Evolutionary conservation across 495 filamentous ascomycete genomes (phyloP).

Genomic region (Penicillium paxilli): DNA sequence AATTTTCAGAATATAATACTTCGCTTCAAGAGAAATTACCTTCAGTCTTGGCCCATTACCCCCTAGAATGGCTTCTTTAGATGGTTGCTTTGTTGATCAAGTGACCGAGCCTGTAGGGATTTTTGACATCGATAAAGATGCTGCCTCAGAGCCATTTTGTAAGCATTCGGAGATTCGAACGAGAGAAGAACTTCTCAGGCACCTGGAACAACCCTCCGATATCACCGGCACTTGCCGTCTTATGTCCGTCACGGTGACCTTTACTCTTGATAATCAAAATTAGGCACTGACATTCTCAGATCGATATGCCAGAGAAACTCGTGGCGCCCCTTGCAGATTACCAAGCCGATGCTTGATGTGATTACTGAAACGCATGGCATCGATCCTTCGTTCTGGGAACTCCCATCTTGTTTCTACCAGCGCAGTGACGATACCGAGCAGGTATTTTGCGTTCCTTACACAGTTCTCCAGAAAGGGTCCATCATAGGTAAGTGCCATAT

Average conservation of each 20-base stretch:
- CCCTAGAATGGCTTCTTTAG: conserved; percentile 17
- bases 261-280: not conserved
- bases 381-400: conserved; percentile 30
- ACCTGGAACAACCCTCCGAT: not conserved
- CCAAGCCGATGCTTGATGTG: conserved; percentile 28
- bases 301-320: conserved; percentile 45
- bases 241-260: conserved; percentile 1
- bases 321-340: conserved; percentile 41
- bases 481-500: conserved; percentile 23
- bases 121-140: not conserved
- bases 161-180: not conserved
- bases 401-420: conserved; percentile 40
- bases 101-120: conserved; percentile 21
- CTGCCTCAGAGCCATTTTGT: not conserved
- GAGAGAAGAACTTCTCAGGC: not conserved
- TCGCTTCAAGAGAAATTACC: not conserved
- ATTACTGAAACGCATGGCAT: conserved; percentile 24
- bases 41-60: not conserved
- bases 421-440: conserved; percentile 37
- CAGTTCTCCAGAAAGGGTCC: conserved; percentile 16
- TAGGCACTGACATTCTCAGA: conserved; percentile 15
- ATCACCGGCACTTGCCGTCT: conserved; percentile 1
- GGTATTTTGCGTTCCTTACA: conserved; percentile 26
- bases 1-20: not conserved
- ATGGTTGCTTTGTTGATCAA: conserved; percentile 22